Conservation (phyloP, 352 stramenopile genomes). For the Globisporangium echinulatum region DNA sequence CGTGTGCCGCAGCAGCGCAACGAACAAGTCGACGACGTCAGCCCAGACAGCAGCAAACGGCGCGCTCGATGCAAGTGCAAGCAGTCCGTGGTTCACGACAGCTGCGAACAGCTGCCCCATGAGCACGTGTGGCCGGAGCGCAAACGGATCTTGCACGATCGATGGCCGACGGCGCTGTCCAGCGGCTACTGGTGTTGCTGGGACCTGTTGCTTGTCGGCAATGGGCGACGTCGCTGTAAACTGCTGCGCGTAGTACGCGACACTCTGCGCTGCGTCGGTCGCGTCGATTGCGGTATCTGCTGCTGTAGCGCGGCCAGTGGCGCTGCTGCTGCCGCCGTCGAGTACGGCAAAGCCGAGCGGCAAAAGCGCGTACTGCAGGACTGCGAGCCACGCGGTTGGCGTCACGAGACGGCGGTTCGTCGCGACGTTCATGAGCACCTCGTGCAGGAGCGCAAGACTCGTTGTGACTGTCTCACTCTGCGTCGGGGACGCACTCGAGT, state of each 20-base stretch:
- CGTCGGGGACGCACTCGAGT: background rate
- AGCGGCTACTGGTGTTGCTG: background rate
- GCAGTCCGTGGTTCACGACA: constrained; percentile 55
- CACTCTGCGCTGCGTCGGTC: background rate
- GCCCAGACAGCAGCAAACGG: constrained; percentile 49
- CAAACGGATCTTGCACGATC: constrained; percentile 53
- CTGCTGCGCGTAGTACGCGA: constrained; percentile 55
- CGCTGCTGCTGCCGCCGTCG: constrained; percentile 14
- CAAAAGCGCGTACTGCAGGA: constrained; percentile 50
- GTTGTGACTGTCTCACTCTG: constrained; percentile 39
- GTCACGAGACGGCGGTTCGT: constrained; percentile 23
- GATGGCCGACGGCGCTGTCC: constrained; percentile 35
- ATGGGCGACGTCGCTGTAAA: constrained; percentile 7
- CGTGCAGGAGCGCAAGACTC: constrained; percentile 39
- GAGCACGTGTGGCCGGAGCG: constrained; percentile 47
- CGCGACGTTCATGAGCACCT: constrained; percentile 36
- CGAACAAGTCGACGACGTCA: constrained; percentile 42
- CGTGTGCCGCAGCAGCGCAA: constrained; percentile 50
- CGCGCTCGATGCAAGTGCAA: constrained; percentile 28
- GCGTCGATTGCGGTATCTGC: constrained; percentile 1
- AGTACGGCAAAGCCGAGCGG: constrained; percentile 51
- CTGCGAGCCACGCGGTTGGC: constrained; percentile 44
- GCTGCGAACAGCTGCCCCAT: constrained; percentile 56
- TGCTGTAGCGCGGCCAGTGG: background rate
- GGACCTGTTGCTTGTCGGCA: background rate